phyloP scores from a whole-genome alignment of 495 filamentous ascomycete species.

The Talaromyces liani region DNA sequence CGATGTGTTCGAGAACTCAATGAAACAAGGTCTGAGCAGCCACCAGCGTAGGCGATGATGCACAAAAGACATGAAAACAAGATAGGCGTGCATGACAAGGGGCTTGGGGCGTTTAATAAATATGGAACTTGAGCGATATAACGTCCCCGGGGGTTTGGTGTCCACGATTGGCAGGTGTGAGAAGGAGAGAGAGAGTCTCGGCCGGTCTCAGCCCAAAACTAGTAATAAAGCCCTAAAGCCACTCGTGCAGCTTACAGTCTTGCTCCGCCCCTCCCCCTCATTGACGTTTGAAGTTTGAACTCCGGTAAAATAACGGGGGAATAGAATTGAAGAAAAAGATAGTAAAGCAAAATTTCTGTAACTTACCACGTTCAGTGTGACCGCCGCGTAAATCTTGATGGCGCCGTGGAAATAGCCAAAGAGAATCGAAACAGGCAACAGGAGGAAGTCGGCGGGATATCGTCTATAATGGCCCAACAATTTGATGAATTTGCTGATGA shows the following conservation, averaged over 20 bases:
- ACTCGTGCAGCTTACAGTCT: neutral
- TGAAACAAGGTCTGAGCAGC: neutral
- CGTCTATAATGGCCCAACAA: constrained; percentile 64
- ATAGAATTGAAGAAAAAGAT: constrained; percentile 4
- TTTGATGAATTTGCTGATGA: constrained; percentile 73
- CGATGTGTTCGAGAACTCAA: neutral
- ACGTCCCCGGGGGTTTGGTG: neutral
- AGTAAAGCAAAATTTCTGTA: neutral
- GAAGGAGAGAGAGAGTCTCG: neutral
- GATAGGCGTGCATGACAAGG: neutral
- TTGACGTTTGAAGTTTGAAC: neutral
- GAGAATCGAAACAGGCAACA: constrained; percentile 63
- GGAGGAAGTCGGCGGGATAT: constrained; percentile 60
- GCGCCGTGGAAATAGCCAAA: constrained; percentile 74
- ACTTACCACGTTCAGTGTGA: constrained; percentile 64
- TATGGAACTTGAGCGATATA: neutral
- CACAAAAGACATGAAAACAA: neutral
- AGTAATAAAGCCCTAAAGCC: constrained; percentile 7
- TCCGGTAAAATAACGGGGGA: constrained; percentile 3
- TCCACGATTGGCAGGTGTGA: neutral
- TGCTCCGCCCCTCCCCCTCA: neutral
- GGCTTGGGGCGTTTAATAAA: neutral
- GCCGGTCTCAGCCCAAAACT: neutral
- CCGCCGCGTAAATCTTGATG: constrained; percentile 68
- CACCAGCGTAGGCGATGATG: neutral